phyloP scores from a whole-genome alignment of 495 filamentous ascomycete species.

The Aspergillus affinis region DNA sequence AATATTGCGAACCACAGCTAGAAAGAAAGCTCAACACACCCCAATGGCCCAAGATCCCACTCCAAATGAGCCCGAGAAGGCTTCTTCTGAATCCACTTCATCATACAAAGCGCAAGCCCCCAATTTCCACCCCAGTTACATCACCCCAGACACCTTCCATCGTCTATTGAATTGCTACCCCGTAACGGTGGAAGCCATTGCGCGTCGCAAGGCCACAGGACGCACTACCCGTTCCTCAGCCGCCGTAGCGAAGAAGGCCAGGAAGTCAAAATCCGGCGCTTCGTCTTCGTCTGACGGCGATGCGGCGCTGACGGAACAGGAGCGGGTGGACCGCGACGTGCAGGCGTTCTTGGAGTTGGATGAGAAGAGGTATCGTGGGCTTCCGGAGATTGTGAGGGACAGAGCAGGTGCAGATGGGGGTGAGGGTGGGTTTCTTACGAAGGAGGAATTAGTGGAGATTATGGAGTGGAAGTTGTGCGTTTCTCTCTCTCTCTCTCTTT shows the following conservation, averaged over 20 bases:
- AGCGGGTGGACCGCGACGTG: conserved; percentile 13
- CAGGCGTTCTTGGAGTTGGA: conserved; percentile 31
- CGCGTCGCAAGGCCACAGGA: conserved; percentile 25
- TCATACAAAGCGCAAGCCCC: not conserved
- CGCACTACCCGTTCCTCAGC: not conserved
- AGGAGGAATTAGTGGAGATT: conserved; percentile 40
- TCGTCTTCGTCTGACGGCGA: conserved; percentile 7
- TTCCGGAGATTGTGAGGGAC: conserved; percentile 22
- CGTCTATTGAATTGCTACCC: conserved; percentile 33
- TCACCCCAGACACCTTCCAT: conserved; percentile 33
- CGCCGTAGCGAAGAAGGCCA: conserved; percentile 11
- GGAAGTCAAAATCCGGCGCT: not conserved
- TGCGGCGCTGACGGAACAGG: conserved; percentile 15
- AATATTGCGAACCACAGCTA: not conserved
- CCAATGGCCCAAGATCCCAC: not conserved
- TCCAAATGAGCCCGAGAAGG: not conserved
- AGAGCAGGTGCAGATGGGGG: conserved; percentile 9
- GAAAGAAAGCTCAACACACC: no score
- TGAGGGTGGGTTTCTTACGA: conserved; percentile 21
- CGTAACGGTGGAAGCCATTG: conserved; percentile 27
- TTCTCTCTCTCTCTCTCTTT: conserved; percentile 8
- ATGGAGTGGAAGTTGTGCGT: conserved; percentile 80
- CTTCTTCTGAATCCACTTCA: not conserved
- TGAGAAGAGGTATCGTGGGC: conserved; percentile 34
- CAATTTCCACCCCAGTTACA: conserved; percentile 28